Evolutionary conservation across 495 filamentous ascomycete genomes (phyloP), one percentile per base, ranked within the genome.

Genomic region (Sporormia fimetaria): DNA sequence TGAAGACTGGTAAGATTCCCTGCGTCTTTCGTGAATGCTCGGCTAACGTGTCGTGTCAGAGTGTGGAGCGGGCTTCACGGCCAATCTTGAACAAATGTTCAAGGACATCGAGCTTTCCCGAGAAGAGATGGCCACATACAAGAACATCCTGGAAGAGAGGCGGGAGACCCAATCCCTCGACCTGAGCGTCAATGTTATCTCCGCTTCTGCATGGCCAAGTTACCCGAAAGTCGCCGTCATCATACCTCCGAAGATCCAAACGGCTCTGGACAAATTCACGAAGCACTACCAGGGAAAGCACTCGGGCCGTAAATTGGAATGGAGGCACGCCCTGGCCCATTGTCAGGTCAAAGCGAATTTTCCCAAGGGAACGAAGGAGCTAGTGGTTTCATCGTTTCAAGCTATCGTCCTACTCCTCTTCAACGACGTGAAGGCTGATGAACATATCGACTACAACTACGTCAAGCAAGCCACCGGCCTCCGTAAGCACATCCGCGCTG

Each of bases 51-150:
- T 14, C 2, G 18, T 22, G 2, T 35, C 40, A 77, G 88, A 96
- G 65, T 96, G 90, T 57, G 92, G 92, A 18, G 78, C 82, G 2
- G 78, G 70, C 48, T 96, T 96, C 57, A 96, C 92, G 0, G 84
- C 94, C 51, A 96, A 99, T 53, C 70, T 99, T 2, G 90, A 99
- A 60, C 81, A 85, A 23, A 99, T 99, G 90, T 96, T 99, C 67
- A 94, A 93, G 55, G 90, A 99, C 54, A 83, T 95, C 60, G 87
- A 94, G 46, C 69, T 95, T 37, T 81, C 80, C 9, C 74, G 76
- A 23, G 87, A 94, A 42, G 85, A 92, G 53, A 86, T 94, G 69
- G 42, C 59, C 3, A 76, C 80, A 0, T 95, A 87, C 64, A 86
- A 75, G 43, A 63, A 68, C 17, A 58, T 68, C 12, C 58, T 69